These are phyloP conservation scores for Fraxinus quadrangulata DNA, from an alignment of 257 asterid species.

Conservation along the genomic window DNA sequence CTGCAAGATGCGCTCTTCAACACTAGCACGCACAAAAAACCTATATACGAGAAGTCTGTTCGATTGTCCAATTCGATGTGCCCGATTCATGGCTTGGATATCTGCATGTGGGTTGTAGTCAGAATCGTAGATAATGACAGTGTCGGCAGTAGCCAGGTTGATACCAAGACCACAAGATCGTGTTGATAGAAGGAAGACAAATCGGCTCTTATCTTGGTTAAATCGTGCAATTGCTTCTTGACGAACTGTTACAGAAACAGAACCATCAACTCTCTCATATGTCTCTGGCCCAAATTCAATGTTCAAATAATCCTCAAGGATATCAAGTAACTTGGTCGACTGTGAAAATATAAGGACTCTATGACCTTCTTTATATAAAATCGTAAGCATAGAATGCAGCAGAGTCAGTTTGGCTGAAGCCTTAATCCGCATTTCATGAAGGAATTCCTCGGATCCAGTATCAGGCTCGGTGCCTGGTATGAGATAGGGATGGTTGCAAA, in stretches of 20 bases:
- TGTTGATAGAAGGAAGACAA: constrained; percentile 87
- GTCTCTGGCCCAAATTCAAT: constrained; percentile 83
- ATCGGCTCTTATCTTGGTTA: constrained; percentile 91
- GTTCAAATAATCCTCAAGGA: constrained; percentile 88
- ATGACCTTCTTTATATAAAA: constrained; percentile 75
- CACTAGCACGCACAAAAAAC: constrained; percentile 97
- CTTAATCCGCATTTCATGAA: constrained; percentile 94
- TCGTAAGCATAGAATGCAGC: constrained; percentile 88
- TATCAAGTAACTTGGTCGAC: constrained; percentile 94
- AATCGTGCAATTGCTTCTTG: constrained; percentile 92
- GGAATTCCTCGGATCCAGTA: constrained; percentile 78
- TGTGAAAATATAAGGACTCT: constrained; percentile 95
- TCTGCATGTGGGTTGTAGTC: constrained; percentile 99
- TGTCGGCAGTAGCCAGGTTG: constrained; percentile 98
- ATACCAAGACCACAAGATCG: constrained; percentile 99
- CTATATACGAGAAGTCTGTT: constrained; percentile 91
- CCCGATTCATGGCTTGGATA: constrained; percentile 98
- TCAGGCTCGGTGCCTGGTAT: constrained; percentile 98
- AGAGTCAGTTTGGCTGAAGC: constrained; percentile 94
- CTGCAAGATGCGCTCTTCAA: constrained; percentile 97
- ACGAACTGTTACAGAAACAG: constrained; percentile 82
- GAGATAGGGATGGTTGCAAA: constrained; percentile 98
- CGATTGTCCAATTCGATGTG: constrained; percentile 94
- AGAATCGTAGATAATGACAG: constrained; percentile 91
- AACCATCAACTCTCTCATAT: constrained; percentile 96